These are phyloP conservation scores for Dacryopinax spathularia DNA, from an alignment of 768 basidiomycete genomes.

Conservation along the genomic window DNA sequence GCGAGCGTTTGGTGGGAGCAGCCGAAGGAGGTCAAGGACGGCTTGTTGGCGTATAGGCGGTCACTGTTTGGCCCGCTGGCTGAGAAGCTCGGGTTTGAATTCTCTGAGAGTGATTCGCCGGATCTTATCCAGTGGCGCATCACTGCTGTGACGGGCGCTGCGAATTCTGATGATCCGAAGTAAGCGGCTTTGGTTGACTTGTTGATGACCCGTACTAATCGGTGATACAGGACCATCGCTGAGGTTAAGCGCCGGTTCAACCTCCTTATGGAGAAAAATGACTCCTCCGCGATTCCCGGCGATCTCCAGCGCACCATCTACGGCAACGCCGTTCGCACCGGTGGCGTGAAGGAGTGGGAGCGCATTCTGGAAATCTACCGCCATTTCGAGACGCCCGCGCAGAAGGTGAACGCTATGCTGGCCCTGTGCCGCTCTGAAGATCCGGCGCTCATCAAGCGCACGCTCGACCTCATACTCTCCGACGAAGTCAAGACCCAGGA, in stretches of 20 bases:
- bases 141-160: conserved; percentile 47
- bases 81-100: conserved; percentile 64
- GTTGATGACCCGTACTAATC: conserved; percentile 12
- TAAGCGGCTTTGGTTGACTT: conserved; percentile 9
- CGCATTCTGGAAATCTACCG: conserved; percentile 53
- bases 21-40: conserved; percentile 31
- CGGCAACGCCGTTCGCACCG: conserved; percentile 52
- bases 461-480: conserved; percentile 43
- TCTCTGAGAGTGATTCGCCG: conserved; percentile 45
- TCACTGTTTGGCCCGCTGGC: conserved; percentile 52
- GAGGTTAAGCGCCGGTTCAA: conserved; percentile 61
- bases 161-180: conserved; percentile 30
- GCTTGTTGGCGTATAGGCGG: conserved; percentile 46
- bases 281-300: conserved; percentile 63
- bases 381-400: conserved; percentile 58
- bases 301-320: conserved; percentile 50
- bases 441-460: conserved; percentile 41
- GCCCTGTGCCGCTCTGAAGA: conserved; percentile 53
- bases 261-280: conserved; percentile 51
- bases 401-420: conserved; percentile 57
- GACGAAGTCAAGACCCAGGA: conserved; percentile 31
- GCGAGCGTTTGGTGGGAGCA: conserved; percentile 75
- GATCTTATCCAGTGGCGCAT: conserved; percentile 63
- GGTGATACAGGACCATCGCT: conserved; percentile 46
- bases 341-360: conserved; percentile 61